Evolutionary conservation across 1,284 basidiomycete genomes (phyloP).

Genomic region (Heliocybe sulcata): DNA sequence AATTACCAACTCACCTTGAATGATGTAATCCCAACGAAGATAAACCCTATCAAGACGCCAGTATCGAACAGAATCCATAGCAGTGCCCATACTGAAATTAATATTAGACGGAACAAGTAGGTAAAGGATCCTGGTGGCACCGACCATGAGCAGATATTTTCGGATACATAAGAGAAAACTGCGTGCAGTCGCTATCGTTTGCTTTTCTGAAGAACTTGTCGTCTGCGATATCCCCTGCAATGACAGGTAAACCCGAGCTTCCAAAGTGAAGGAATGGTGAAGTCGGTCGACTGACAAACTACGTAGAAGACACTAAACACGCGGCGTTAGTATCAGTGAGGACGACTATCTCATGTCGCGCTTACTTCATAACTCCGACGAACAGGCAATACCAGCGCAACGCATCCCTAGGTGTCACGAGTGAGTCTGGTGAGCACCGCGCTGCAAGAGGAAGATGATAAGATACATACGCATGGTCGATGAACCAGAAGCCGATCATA

Average conservation of each 20-base stretch:
- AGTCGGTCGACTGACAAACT: conserved; percentile 45
- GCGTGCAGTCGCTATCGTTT: conserved; percentile 79
- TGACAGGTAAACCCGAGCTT: conserved; percentile 3
- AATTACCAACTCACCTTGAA: conserved; percentile 39
- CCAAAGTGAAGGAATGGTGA: not conserved
- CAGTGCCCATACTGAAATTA: conserved; percentile 61
- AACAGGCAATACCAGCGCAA: conserved; percentile 80
- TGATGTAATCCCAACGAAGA: conserved; percentile 62
- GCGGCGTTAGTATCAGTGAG: conserved; percentile 4
- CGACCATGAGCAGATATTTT: conserved; percentile 57
- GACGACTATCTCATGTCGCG: no score
- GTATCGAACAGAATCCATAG: conserved; percentile 72
- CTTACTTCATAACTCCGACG: conserved; percentile 78
- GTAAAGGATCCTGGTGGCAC: conserved; percentile 15
- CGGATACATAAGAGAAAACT: conserved; percentile 66
- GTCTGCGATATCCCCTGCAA: conserved; percentile 74
- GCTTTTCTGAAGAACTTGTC: conserved; percentile 82
- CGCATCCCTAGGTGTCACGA: conserved; percentile 33
- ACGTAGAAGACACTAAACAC: conserved; percentile 65
- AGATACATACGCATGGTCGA: conserved; percentile 62
- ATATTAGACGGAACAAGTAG: no score
- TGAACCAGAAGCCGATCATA: conserved; percentile 79
- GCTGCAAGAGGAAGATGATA: conserved; percentile 2
- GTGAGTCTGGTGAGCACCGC: not conserved
- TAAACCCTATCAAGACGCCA: conserved; percentile 59